Evolutionary conservation across 2,329 filamentous ascomycete species (phyloP).

Genomic region (Pseudocercospora macadamiae): DNA sequence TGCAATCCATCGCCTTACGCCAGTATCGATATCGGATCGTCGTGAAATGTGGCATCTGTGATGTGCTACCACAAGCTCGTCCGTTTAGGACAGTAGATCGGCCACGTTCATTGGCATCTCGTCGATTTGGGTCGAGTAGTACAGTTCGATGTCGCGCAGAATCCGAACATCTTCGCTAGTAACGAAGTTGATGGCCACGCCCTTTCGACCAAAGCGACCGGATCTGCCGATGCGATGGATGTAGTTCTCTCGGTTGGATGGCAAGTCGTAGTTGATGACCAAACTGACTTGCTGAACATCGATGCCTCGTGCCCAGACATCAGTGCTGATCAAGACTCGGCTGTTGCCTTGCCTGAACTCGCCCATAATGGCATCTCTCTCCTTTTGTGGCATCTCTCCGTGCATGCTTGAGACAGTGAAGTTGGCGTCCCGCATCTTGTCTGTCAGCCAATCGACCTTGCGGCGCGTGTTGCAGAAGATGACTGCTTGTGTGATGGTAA

Average conservation of each 20-base stretch:
- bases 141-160: conserved; percentile 96
- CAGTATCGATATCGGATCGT: not conserved
- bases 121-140: conserved; percentile 95
- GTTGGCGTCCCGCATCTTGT: conserved; percentile 99
- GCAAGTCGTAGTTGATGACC: conserved; percentile 98
- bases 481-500: conserved; percentile 97
- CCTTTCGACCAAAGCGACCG: conserved; percentile 94
- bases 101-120: conserved; percentile 93
- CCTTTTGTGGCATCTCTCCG: conserved; percentile 98
- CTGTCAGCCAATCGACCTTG: conserved; percentile 99
- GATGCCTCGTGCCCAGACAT: conserved; percentile 97
- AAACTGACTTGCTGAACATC: conserved; percentile 97
- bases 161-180: conserved; percentile 98
- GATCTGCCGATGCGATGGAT: conserved; percentile 97
- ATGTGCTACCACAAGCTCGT: not conserved
- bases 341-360: conserved; percentile 97
- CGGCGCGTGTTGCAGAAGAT: conserved; percentile 99
- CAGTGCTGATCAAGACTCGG: conserved; percentile 93
- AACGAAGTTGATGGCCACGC: conserved; percentile 99
- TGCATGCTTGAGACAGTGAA: conserved; percentile 99
- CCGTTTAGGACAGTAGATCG: conserved; percentile 39
- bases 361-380: conserved; percentile 98
- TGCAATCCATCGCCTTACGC: not conserved
- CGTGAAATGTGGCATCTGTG: not conserved
- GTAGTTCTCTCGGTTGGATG: conserved; percentile 98